Evolutionary conservation across 306 rosid genomes (phyloP).

Genomic region (Styphnolobium japonicum): DNA sequence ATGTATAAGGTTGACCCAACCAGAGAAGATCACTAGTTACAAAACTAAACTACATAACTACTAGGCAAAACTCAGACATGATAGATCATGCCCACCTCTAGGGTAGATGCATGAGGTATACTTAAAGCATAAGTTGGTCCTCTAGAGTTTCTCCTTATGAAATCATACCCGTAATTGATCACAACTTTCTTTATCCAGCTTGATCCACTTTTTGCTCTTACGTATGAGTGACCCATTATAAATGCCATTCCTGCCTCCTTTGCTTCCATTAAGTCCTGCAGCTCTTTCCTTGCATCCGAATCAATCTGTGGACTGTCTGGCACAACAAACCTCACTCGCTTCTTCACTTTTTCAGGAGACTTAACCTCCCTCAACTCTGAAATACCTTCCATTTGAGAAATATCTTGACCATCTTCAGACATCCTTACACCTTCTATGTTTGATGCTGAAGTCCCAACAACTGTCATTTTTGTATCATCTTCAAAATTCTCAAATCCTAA

Average conservation of each 20-base stretch:
- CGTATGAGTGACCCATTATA: conserved; percentile 92
- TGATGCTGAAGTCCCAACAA: conserved; percentile 82
- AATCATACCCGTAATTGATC: conserved; percentile 82
- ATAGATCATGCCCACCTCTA: conserved; percentile 96
- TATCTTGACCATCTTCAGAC: conserved; percentile 52
- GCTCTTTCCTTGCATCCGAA: conserved; percentile 56
- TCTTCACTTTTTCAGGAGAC: conserved; percentile 53
- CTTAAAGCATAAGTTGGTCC: conserved; percentile 83
- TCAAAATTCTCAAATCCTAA: conserved; percentile 38
- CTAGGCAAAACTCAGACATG: conserved; percentile 51
- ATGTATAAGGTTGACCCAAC: conserved; percentile 33
- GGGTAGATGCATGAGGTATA: conserved; percentile 89
- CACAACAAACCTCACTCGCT: conserved; percentile 75
- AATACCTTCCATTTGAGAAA: conserved; percentile 37
- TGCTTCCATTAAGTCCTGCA: conserved; percentile 87
- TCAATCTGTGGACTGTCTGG: conserved; percentile 73
- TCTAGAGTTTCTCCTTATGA: conserved; percentile 89
- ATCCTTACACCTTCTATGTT: conserved; percentile 62
- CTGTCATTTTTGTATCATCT: conserved; percentile 72
- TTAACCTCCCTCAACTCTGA: conserved; percentile 69
- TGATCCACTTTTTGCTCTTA: conserved; percentile 89
- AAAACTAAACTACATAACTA: conserved; percentile 35
- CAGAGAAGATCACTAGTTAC: conserved; percentile 29
- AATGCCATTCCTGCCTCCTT: conserved; percentile 96
- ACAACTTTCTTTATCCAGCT: conserved; percentile 74